Evolutionary conservation across 768 basidiomycete genomes (phyloP), one percentile per base, ranked within the genome.

Genomic region (Tephrocybe rancida): DNA sequence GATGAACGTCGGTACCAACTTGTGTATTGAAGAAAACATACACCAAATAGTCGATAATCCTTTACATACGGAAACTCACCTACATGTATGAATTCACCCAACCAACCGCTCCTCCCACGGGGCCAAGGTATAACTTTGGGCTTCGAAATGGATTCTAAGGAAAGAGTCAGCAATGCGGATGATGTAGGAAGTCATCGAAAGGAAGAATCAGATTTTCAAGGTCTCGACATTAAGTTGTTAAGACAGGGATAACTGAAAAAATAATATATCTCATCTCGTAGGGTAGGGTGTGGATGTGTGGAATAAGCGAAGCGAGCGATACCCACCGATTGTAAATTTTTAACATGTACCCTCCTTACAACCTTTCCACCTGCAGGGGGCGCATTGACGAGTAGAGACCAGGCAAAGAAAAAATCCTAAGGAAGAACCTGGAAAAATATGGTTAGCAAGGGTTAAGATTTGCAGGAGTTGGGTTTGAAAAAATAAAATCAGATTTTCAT

Each of bases 191-290:
- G 22, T 19, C 54, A 48, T 48, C 41, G 37, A 50, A 52, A 48
- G 48, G 52, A 56, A 53, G 44, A 44, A 62, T 75, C 74, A 69
- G 66, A 66, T 64, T 65, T 67, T 67, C 61, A 63, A 59, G 38
- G 42, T 64, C 61, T 69, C 67, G 67, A 67, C 67, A 69, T 30
- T 39, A 50, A 21, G 51, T 50, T 57, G 56, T 58, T 69, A 64
- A 69, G 67, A 67, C 66, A 69, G 67, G 67, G 66, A 67, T 67
- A 69, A 69, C 67, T 69, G 65, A 66, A 69, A 65, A 61, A 61
- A 61, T 53, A 63, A 59, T 61, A 44, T 50, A 59, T 66, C 60
- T 67, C 65, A 67, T 67, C 67, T 52, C 46, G 49, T 49, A 43
- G 50, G 45, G n/a, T 16, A 35, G 24, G 19, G 43, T 5, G 30